Percentiles rank a stretch among this genome's conserved stretches.
Conservation (phyloP, 305 asterid species). For the Fraxinus sp. region DNA sequence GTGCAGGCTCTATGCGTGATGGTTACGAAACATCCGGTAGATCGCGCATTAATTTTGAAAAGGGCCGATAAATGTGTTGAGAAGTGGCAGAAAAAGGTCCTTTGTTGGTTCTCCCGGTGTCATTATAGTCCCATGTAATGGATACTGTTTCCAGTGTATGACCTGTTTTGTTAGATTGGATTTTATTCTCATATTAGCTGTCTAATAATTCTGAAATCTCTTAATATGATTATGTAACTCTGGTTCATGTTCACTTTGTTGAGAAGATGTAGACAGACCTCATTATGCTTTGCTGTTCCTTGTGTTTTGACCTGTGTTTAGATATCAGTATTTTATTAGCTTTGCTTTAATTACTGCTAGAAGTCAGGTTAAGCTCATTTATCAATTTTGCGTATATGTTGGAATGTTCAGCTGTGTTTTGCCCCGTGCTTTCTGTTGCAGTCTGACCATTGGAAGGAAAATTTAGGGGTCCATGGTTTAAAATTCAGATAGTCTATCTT, state of each 20-base stretch:
- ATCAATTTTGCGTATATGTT: not conserved
- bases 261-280: not conserved
- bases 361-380: not conserved
- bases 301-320: not conserved
- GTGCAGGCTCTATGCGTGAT: slow-evolving; percentile 61
- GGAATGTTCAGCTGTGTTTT: not conserved
- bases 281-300: not conserved
- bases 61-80: slow-evolving; percentile 35
- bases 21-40: slow-evolving; percentile 48
- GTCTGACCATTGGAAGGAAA: not conserved
- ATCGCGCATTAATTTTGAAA: slow-evolving; percentile 41
- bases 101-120: not conserved
- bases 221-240: not conserved
- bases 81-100: not conserved
- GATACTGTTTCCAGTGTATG: not conserved
- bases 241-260: not conserved
- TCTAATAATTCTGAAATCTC: not conserved
- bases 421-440: not conserved
- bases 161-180: not conserved
- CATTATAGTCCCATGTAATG: not conserved
- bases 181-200: not conserved
- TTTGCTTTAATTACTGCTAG: not conserved
- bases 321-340: not conserved
- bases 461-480: not conserved
- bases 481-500: not conserved